Evolutionary conservation across 371 early-diverging fungal genomes (phyloP).

Genomic region (Catenaria anguillulae): DNA sequence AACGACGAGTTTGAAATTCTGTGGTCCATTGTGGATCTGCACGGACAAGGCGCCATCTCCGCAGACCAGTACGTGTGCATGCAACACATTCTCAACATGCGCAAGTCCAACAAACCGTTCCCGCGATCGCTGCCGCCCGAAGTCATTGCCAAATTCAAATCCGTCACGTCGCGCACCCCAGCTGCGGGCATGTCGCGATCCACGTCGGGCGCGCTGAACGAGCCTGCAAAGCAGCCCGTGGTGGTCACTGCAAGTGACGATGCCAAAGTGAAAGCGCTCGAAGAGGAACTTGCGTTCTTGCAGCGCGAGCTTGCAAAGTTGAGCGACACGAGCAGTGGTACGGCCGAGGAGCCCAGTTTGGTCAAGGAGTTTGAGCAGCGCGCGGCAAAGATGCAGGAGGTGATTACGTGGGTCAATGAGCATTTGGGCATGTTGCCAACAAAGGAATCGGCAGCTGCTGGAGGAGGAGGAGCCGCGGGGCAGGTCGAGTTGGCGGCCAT

Average conservation of each 20-base stretch:
- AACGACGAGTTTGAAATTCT: not conserved
- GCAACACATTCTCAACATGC: not conserved
- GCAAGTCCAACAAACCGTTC: conserved; percentile 3
- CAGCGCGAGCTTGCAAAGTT: not conserved
- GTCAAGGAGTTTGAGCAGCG: not conserved
- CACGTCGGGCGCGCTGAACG: not conserved
- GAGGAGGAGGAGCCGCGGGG: too few species aligned
- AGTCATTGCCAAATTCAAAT: not conserved
- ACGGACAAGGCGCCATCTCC: not conserved
- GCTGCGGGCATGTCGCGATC: not conserved
- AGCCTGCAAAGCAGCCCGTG: not conserved
- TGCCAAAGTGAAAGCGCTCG: not conserved
- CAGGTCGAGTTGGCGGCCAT: not conserved
- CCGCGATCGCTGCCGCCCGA: conserved; percentile 4
- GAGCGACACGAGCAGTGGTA: not conserved
- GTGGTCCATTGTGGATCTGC: conserved; percentile 1
- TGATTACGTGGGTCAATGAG: not conserved
- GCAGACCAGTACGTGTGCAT: conserved; percentile 5
- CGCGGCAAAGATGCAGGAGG: not conserved
- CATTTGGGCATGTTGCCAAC: not conserved
- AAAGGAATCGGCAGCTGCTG: not conserved
- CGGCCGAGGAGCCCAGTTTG: not conserved
- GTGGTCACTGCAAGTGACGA: not conserved
- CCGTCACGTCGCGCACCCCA: not conserved
- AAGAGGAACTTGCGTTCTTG: not conserved